These are phyloP conservation scores for Populus tremula DNA, from an alignment of 345 rosid genomes.

Conservation along the genomic window DNA sequence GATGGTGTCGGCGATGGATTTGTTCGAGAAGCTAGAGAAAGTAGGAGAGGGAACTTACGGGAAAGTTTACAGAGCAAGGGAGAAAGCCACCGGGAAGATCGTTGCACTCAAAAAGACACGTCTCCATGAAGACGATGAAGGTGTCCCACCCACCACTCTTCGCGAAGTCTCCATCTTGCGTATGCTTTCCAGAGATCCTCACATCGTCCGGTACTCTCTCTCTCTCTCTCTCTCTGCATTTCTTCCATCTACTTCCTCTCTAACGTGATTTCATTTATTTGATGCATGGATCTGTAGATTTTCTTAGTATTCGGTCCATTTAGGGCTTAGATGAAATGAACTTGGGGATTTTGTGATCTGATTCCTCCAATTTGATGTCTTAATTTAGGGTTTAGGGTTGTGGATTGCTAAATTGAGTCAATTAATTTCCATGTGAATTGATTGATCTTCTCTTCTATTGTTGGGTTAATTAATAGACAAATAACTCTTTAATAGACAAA, in stretches of 20 bases:
- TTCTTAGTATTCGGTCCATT: not conserved
- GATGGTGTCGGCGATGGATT: conserved; percentile 65
- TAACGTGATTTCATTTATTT: not conserved
- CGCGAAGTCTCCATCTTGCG: conserved; percentile 98
- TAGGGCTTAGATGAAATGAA: not conserved
- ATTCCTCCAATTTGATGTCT: not conserved
- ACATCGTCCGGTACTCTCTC: conserved; percentile 59
- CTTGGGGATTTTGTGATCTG: not conserved
- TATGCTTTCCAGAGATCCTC: conserved; percentile 95
- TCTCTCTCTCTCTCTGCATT: not conserved
- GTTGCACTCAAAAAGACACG: conserved; percentile 99
- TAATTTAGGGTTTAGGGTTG: not conserved
- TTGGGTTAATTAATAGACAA: not conserved
- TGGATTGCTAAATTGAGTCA: not conserved
- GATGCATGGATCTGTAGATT: not conserved
- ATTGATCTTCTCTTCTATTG: not conserved
- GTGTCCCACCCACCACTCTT: conserved; percentile 97
- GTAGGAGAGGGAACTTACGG: conserved; percentile 99
- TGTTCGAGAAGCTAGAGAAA: conserved; percentile 94
- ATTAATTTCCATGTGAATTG: not conserved
- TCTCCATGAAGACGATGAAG: conserved; percentile 95
- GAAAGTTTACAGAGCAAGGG: conserved; percentile 91
- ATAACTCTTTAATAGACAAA: too few species aligned
- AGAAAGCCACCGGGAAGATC: conserved; percentile 83
- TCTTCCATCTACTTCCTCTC: not conserved